A percentile compares a stretch with the other conserved stretches of the same genome.
Conservation (phyloP, 192 early-diverging fungal species). For the Backusella sp. region DNA sequence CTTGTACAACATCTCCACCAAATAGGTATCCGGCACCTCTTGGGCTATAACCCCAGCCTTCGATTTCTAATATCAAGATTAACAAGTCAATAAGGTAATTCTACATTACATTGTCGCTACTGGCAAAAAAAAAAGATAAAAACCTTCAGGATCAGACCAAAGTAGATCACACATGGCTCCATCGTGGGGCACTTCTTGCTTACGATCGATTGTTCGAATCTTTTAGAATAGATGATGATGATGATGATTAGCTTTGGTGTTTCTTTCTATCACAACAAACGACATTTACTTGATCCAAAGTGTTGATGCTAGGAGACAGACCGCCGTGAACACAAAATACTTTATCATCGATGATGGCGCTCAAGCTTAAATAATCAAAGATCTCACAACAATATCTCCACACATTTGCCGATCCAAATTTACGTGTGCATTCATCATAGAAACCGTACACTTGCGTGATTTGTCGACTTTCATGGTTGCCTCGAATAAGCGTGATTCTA, state of each 20-base stretch:
- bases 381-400: conserved; percentile 98
- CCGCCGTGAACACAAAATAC: conserved; percentile 97
- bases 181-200: conserved; percentile 97
- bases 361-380: conserved; percentile 94
- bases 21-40: conserved; percentile 98
- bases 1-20: conserved; percentile 87
- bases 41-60: conserved; percentile 93
- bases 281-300: conserved; percentile 75
- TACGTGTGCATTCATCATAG: conserved; percentile 95
- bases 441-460: conserved; percentile 99
- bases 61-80: conserved; percentile 46
- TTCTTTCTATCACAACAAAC: too few species aligned
- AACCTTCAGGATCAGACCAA: conserved; percentile 96
- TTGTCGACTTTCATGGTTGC: conserved; percentile 92
- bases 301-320: conserved; percentile 88
- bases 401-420: conserved; percentile 94
- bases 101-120: background rate
- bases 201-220: conserved; percentile 91
- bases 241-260: too few species aligned
- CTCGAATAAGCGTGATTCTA: conserved; percentile 89
- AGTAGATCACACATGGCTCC: conserved; percentile 97
- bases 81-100: background rate
- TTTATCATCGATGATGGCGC: conserved; percentile 91
- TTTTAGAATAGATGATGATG: conserved; percentile 14
- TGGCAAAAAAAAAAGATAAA: background rate